Evolutionary conservation across 2,329 filamentous ascomycete species (phyloP), one percentile per base, ranked within the genome.

Genomic region (Corynespora cassiicola): DNA sequence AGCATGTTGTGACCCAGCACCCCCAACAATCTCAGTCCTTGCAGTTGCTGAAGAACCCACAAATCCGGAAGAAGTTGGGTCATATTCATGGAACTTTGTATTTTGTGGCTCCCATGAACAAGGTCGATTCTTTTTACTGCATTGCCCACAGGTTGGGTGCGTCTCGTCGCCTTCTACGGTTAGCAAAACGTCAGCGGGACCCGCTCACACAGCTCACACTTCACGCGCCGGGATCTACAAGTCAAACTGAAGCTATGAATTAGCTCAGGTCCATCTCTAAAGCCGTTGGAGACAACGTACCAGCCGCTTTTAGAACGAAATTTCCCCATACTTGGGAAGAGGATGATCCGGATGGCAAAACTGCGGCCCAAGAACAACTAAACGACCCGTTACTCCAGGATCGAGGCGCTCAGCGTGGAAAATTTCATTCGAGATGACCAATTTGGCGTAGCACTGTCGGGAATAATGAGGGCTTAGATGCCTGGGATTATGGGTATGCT

Each of bases 231-330:
- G 15, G 51, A 43, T 39, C 61, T 49, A 39, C 61, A 65, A 10
- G 60, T 63, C 23, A 59, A 39, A 36, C 61, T 65, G 14, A 31
- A 21, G 15, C 25, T 8, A 16, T 12, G 26, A 17, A 16, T 43
- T 26, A 52, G 43, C 24, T 32, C 25, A 33, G 29, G 8, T 32
- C 12, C 20, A 14, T 25, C 23, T 14, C 16, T n/a, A 9, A 10
- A 12, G 17, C n/a, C n/a, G n/a, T n/a, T n/a, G n/a, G n/a, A n/a
- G 20, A 26, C 12, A 29, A 54, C 58, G 51, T 22, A 65, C 61
- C 61, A 65, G 30, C 61, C 61, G 36, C 49, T 60, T 37, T 49
- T 58, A 23, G 61, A 65, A 31, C 61, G 59, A 39, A 47, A 61
- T 43, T 62, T 65, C 31, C 61, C 60, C 53, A 62, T 57, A 2